Evolutionary conservation across 768 basidiomycete species (phyloP).

Genomic region (Gelatoporia subvermispora): DNA sequence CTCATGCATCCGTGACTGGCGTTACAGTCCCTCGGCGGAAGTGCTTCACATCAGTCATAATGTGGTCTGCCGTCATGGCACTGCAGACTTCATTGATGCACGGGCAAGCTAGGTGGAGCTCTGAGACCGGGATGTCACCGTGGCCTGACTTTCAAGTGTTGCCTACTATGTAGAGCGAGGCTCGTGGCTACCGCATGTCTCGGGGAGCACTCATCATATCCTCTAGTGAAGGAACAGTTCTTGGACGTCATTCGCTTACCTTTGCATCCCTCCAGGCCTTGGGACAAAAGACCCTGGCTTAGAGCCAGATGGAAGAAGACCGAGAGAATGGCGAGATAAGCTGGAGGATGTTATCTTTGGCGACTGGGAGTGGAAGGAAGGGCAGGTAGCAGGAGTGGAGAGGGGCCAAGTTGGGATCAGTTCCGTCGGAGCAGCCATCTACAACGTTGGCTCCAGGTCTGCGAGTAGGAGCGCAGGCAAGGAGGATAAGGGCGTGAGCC

Average conservation of each 20-base stretch:
- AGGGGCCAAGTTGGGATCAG: slow-evolving; percentile 41
- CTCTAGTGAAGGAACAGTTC: too few relatives aligned
- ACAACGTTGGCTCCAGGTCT: slow-evolving; percentile 18
- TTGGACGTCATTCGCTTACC: not conserved
- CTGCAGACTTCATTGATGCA: too few relatives aligned
- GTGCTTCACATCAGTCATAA: too few relatives aligned
- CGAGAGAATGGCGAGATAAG: slow-evolving; percentile 47
- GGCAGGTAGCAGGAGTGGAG: slow-evolving; percentile 50
- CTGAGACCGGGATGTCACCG: too few relatives aligned
- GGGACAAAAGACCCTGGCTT: slow-evolving; percentile 32
- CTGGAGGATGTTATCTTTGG: slow-evolving; percentile 66
- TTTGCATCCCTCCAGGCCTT: slow-evolving; percentile 11
- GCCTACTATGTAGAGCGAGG: too few relatives aligned
- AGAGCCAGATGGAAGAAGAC: slow-evolving; percentile 46
- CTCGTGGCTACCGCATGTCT: too few relatives aligned
- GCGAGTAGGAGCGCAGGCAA: slow-evolving; percentile 9
- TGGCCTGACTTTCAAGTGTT: too few relatives aligned
- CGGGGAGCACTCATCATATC: too few relatives aligned
- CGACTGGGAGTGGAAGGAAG: slow-evolving; percentile 62
- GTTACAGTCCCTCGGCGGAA: too few relatives aligned
- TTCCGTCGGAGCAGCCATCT: slow-evolving; percentile 14
- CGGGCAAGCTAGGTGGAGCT: too few relatives aligned
- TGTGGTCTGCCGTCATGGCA: too few relatives aligned
- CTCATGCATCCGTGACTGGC: too few relatives aligned
- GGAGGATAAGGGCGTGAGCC: slow-evolving; percentile 18